Conservation (phyloP, 73 alveolate species). For the Tetrahymena elliotti region DNA sequence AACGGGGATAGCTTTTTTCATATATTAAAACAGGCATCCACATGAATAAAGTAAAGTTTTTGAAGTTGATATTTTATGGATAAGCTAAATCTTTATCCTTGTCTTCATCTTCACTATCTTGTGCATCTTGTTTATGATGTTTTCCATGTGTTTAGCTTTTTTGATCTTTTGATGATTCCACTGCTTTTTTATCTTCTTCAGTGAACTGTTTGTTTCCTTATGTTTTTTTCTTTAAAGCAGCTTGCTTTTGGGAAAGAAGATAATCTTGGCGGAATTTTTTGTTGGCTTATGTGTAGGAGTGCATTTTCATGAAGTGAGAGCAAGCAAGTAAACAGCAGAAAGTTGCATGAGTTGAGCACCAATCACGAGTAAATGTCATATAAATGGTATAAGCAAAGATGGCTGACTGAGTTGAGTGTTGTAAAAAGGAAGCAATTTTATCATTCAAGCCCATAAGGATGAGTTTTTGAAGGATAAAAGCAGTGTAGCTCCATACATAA, state of each 20-base stretch:
- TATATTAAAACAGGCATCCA: conserved; percentile 52
- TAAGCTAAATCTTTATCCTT: conserved; percentile 14
- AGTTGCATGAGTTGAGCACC: conserved; percentile 39
- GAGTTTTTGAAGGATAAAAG: conserved; percentile 2
- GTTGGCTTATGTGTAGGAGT: conserved; percentile 44
- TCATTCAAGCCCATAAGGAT: conserved; percentile 6
- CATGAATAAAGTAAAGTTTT: conserved; percentile 35
- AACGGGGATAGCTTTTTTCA: conserved; percentile 49
- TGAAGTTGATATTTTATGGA: conserved; percentile 48
- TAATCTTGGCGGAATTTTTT: neutral
- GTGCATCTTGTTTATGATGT: neutral
- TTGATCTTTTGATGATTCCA: neutral
- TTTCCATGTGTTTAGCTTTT: neutral
- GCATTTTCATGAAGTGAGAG: conserved; percentile 43
- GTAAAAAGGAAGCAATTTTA: neutral
- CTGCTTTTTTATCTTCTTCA: neutral
- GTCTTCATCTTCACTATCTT: conserved; percentile 20
- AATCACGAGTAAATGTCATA: conserved; percentile 34
- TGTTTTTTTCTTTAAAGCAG: neutral
- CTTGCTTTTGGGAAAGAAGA: neutral
- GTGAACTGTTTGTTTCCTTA: neutral
- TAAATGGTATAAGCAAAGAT: conserved; percentile 31
- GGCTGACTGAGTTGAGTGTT: conserved; percentile 15
- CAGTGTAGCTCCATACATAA: conserved; percentile 37
- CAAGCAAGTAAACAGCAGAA: conserved; percentile 18